A percentile compares a stretch with the other conserved stretches of the same genome.
These are phyloP conservation scores for Odonthalia washingtoniensis DNA, from an alignment of 31 red algal genomes.

Conservation along the genomic window DNA sequence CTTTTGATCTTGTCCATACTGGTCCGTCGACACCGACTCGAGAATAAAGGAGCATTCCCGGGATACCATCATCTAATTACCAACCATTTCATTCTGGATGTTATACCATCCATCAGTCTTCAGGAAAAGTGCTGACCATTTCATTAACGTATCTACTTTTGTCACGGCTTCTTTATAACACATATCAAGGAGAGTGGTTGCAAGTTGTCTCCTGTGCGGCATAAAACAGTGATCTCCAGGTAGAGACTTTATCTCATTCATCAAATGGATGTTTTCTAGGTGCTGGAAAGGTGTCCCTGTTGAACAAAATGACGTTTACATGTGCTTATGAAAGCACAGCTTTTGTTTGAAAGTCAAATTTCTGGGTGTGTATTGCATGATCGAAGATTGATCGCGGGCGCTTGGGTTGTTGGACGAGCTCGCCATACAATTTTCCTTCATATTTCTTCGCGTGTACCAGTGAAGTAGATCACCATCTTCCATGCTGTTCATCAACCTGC, in stretches of 20 bases:
- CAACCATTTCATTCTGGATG: not conserved
- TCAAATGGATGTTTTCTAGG: not conserved
- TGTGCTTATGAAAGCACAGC: conserved; percentile 66
- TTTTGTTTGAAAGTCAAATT: not conserved
- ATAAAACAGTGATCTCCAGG: not conserved
- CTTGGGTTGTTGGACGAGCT: not conserved
- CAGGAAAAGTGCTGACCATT: not conserved
- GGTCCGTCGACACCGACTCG: not conserved
- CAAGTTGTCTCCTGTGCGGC: not conserved
- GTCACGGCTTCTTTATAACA: not conserved
- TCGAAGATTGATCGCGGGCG: not conserved
- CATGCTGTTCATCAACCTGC: not conserved
- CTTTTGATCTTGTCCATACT: not conserved
- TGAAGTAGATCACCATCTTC: not conserved
- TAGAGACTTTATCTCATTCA: not conserved
- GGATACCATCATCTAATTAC: not conserved
- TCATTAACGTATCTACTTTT: not conserved
- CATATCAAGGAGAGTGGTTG: not conserved
- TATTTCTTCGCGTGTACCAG: not conserved
- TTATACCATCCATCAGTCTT: not conserved
- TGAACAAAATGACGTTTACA: conserved; percentile 26
- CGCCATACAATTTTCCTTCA: not conserved
- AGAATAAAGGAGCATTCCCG: not conserved
- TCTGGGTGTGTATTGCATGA: not conserved
- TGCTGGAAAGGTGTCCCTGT: not conserved